Evolutionary conservation across 768 basidiomycete genomes (phyloP).

Genomic region (Rubroboletus pulcherrimus): DNA sequence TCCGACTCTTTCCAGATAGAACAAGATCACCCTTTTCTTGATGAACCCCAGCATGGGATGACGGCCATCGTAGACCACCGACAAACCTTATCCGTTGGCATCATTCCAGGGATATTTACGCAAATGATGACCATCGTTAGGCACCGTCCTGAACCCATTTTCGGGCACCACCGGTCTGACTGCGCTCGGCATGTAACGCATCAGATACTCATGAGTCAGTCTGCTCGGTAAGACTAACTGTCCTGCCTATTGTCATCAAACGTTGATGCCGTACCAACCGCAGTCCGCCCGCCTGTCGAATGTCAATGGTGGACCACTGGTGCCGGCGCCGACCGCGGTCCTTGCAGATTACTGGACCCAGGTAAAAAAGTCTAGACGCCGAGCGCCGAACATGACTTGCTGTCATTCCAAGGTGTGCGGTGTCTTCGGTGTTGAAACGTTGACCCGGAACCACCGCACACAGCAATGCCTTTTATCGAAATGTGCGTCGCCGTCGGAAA

Average conservation of each 20-base stretch:
- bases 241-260: not conserved
- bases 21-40: not conserved
- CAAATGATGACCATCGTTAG: not conserved
- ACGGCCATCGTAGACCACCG: not conserved
- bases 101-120: not conserved
- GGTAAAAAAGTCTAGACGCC: conserved; percentile 4
- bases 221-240: not conserved
- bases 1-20: not conserved
- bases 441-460: not conserved
- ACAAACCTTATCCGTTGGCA: not conserved
- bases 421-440: not conserved
- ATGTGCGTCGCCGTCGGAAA: not conserved
- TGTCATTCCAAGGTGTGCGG: not conserved
- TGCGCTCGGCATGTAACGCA: not conserved
- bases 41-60: not conserved
- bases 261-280: not conserved
- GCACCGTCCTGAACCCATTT: not conserved
- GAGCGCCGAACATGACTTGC: not conserved
- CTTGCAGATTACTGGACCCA: not conserved
- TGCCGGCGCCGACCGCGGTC: not conserved
- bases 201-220: not conserved
- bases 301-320: not conserved
- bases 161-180: not conserved
- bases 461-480: not conserved
- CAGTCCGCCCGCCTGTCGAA: not conserved